phyloP scores from a whole-genome alignment of 73 alveolate genomes.

The Uronychia setigera region DNA sequence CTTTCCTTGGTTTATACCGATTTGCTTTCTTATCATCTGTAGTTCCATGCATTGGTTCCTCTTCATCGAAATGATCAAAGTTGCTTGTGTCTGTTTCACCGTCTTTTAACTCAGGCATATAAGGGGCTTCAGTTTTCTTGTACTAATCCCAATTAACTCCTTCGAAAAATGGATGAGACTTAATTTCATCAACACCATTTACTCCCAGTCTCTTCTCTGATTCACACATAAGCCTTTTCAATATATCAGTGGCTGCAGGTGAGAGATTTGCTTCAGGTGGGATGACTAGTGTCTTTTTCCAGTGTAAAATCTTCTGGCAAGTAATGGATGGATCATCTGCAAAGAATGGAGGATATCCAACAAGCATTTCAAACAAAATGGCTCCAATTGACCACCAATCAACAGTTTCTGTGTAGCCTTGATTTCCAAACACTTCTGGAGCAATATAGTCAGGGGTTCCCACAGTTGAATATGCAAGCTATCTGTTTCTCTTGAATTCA shows the following conservation, averaged over 20 bases:
- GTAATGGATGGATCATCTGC: constrained; percentile 77
- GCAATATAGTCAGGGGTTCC: constrained; percentile 85
- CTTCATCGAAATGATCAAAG: constrained; percentile 94
- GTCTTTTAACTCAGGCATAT: constrained; percentile 65
- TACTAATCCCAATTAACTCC: constrained; percentile 76
- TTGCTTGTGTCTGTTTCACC: constrained; percentile 78
- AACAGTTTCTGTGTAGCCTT: constrained; percentile 81
- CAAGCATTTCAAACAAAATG: constrained; percentile 84
- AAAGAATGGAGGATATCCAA: constrained; percentile 88
- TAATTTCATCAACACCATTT: constrained; percentile 79
- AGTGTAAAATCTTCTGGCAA: constrained; percentile 78
- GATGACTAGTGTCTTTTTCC: constrained; percentile 78
- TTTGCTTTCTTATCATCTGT: constrained; percentile 22
- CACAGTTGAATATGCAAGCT: constrained; percentile 92
- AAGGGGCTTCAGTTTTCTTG: constrained; percentile 68
- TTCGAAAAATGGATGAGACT: constrained; percentile 78
- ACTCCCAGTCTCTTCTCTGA: constrained; percentile 68
- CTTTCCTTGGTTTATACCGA: constrained; percentile 43
- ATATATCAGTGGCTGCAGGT: constrained; percentile 71
- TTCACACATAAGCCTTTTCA: constrained; percentile 63
- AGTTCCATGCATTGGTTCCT: constrained; percentile 74
- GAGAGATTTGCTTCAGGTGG: constrained; percentile 80
- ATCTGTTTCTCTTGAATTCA: constrained; percentile 65
- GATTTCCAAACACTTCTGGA: constrained; percentile 82
- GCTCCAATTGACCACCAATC: constrained; percentile 91